Evolutionary conservation across 208 protist genomes (phyloP).

Genomic region (Herpetomonas muscarum): DNA sequence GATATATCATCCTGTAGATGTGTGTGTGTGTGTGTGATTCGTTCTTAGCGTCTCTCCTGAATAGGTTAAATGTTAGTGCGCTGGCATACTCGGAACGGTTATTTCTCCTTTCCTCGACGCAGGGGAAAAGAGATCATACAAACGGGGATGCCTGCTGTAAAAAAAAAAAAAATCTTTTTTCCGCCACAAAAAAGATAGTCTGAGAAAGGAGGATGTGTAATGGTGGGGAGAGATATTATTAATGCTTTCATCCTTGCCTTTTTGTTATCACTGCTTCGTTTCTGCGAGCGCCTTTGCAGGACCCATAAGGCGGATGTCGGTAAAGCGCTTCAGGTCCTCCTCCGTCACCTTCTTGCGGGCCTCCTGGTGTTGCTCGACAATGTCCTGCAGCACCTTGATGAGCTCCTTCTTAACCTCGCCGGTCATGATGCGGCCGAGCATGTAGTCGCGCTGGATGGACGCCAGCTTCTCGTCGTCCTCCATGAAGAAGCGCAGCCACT

Average conservation of each 20-base stretch:
- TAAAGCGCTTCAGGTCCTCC: conserved; percentile 78
- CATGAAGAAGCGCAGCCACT: conserved; percentile 98
- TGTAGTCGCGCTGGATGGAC: conserved; percentile 86
- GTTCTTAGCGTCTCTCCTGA: no score
- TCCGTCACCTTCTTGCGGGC: conserved; percentile 86
- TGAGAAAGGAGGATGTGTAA: conserved; percentile 3
- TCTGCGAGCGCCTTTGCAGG: conserved; percentile 43
- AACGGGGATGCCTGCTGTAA: no score
- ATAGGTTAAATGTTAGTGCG: no score
- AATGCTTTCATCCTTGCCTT: conserved; percentile 1
- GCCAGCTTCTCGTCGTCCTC: conserved; percentile 95
- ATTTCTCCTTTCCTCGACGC: no score
- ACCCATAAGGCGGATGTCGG: conserved; percentile 52
- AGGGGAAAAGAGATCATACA: no score
- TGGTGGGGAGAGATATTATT: background rate
- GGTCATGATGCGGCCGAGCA: conserved; percentile 94
- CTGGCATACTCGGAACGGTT: no score
- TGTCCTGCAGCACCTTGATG: conserved; percentile 83
- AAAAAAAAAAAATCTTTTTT: background rate
- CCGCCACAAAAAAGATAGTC: background rate
- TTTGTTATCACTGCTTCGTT: background rate
- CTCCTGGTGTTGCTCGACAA: conserved; percentile 91
- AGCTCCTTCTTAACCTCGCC: conserved; percentile 97
- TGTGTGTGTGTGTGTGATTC: no score
- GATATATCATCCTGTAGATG: no score